Conservation (phyloP, 345 rosid species). For the Linum tenue region DNA sequence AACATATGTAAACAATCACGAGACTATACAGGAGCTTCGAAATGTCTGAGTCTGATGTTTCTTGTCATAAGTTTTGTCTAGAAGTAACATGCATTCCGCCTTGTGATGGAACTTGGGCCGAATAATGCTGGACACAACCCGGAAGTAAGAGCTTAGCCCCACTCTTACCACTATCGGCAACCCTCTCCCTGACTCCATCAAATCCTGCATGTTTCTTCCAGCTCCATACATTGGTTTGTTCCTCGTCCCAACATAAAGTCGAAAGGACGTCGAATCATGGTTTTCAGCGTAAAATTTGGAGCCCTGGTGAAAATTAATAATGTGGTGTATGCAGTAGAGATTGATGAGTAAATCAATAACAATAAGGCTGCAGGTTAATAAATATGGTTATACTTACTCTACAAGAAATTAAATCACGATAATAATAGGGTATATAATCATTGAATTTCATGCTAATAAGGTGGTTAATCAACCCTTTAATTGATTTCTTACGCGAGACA, state of each 20-base stretch:
- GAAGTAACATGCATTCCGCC: constrained; percentile 41
- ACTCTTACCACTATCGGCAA: constrained; percentile 44
- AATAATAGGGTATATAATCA: too few species aligned
- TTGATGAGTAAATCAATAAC: too few species aligned
- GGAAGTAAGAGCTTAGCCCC: constrained; percentile 33
- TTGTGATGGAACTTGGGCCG: constrained; percentile 45
- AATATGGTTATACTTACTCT: too few species aligned
- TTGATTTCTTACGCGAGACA: constrained; percentile 31
- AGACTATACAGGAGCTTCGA: constrained; percentile 30
- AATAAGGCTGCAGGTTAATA: neutral
- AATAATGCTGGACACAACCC: constrained; percentile 50
- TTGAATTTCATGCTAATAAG: too few species aligned
- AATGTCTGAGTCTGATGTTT: constrained; percentile 29
- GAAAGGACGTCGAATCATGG: constrained; percentile 29
- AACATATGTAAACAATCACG: neutral
- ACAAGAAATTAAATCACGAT: too few species aligned
- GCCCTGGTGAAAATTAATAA: constrained; percentile 23
- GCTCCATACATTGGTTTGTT: constrained; percentile 81
- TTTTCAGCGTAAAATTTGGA: constrained; percentile 44
- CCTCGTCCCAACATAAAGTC: constrained; percentile 42
- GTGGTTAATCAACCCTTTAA: neutral
- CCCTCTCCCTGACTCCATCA: constrained; percentile 60
- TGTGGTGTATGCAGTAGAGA: too few species aligned
- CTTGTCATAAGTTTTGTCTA: constrained; percentile 23
- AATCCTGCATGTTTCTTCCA: constrained; percentile 66